phyloP scores from a whole-genome alignment of 176 grass and related monocot species.

The Leersia perrieri region DNA sequence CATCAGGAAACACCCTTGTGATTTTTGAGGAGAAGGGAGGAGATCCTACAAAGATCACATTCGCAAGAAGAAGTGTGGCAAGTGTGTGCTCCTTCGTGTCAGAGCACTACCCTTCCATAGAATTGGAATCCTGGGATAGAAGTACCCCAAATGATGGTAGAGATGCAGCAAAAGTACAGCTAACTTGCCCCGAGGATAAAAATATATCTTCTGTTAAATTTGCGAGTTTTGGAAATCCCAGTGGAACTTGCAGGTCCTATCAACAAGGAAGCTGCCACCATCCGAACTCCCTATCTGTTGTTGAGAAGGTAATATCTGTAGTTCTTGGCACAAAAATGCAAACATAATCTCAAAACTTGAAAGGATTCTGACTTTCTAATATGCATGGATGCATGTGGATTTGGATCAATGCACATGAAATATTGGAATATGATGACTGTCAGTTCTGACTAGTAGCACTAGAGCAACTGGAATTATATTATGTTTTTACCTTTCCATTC shows the following conservation, averaged over 20 bases:
- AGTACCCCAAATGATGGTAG: constrained; percentile 6
- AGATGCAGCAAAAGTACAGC: constrained; percentile 35
- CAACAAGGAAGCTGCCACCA: constrained; percentile 73
- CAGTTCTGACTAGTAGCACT: constrained; percentile 32
- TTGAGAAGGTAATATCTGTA: constrained; percentile 56
- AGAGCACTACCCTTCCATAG: constrained; percentile 59
- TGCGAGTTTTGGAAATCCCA: constrained; percentile 86
- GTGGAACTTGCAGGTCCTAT: constrained; percentile 64
- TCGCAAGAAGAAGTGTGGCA: constrained; percentile 55
- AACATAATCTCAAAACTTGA: constrained; percentile 2
- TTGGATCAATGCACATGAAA: constrained; percentile 45
- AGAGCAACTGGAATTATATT: constrained; percentile 30
- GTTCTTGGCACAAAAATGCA: constrained; percentile 14
- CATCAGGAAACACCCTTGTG: constrained; percentile 79
- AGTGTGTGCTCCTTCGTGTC: constrained; percentile 65
- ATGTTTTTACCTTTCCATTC: constrained; percentile 15
- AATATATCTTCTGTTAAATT: constrained; percentile 66
- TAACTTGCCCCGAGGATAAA: constrained; percentile 67
- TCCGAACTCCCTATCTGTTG: constrained; percentile 39
- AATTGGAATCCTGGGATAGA: constrained; percentile 52
- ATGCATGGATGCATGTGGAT: constrained; percentile 37
- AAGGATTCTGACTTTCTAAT: constrained; percentile 25
- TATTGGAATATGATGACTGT: constrained; percentile 28
- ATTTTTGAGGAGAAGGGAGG: constrained; percentile 88
- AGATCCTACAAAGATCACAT: constrained; percentile 82